phyloP scores from a whole-genome alignment of 2,329 filamentous ascomycete species.

The Pestalotiopsis sp. region DNA sequence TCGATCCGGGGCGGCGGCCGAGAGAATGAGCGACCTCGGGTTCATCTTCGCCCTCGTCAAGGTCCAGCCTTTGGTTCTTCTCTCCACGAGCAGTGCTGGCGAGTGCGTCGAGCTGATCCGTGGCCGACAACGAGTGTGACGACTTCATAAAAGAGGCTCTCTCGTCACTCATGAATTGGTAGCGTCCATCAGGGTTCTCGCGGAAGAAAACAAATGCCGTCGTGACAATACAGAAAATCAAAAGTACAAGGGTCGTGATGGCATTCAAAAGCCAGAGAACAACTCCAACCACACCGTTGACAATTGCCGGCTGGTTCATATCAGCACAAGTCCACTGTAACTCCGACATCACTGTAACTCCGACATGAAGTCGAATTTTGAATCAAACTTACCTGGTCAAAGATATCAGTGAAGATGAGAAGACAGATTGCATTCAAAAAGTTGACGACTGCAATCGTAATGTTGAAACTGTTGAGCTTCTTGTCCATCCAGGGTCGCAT shows the following conservation, averaged over 20 bases:
- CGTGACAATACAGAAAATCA: constrained; percentile 80
- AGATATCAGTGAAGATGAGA: constrained; percentile 84
- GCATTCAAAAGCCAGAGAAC: constrained; percentile 89
- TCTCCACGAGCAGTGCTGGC: constrained; percentile 88
- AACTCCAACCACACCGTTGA: constrained; percentile 86
- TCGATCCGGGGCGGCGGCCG: constrained; percentile 44
- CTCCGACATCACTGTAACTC: too few species aligned
- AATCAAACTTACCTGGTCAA: constrained; percentile 38
- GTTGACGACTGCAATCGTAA: constrained; percentile 86
- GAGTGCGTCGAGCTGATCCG: constrained; percentile 87
- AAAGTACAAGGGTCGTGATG: constrained; percentile 77
- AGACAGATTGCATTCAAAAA: constrained; percentile 90
- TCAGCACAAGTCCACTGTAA: neutral
- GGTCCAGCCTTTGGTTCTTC: constrained; percentile 60
- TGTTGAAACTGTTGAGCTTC: constrained; percentile 96
- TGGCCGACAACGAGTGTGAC: constrained; percentile 74
- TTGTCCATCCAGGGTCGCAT: constrained; percentile 98
- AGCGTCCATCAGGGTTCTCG: constrained; percentile 92
- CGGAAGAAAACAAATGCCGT: constrained; percentile 77
- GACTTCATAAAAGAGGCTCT: constrained; percentile 98
- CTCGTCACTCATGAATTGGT: constrained; percentile 96
- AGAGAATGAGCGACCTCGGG: constrained; percentile 65
- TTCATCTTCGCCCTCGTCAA: constrained; percentile 70
- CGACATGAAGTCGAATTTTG: neutral
- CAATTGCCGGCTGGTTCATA: constrained; percentile 72